phyloP scores from a whole-genome alignment of 2,329 filamentous ascomycete genomes.

The Aureobasidium sp. region DNA sequence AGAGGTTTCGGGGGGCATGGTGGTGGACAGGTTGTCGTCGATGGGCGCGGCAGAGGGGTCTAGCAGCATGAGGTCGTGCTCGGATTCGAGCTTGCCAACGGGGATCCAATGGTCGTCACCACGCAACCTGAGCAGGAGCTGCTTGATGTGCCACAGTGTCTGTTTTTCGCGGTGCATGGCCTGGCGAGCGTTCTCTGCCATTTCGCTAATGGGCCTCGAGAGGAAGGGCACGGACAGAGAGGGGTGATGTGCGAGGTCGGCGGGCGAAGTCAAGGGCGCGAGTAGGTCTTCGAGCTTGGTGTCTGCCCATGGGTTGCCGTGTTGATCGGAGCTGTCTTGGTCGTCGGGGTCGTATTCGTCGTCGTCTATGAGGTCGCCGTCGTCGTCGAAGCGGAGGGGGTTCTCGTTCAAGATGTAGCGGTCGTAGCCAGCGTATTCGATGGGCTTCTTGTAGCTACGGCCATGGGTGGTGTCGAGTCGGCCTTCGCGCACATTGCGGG shows the following conservation, averaged over 20 bases:
- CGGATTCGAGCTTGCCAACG: slow-evolving; percentile 45
- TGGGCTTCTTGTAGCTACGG: slow-evolving; percentile 54
- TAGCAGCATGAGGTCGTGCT: slow-evolving; percentile 39
- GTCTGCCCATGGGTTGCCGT: slow-evolving; percentile 67
- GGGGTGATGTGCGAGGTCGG: slow-evolving; percentile 67
- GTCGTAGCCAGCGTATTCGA: slow-evolving; percentile 67
- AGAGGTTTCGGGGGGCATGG: background rate
- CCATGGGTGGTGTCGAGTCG: slow-evolving; percentile 61
- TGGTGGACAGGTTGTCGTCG: background rate
- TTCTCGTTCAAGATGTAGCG: slow-evolving; percentile 69
- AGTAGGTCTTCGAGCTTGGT: slow-evolving; percentile 67
- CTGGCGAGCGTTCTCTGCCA: slow-evolving; percentile 61
- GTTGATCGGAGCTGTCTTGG: slow-evolving; percentile 56
- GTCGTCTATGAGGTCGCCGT: slow-evolving; percentile 48
- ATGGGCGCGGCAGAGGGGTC: slow-evolving; percentile 1
- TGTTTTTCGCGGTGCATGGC: slow-evolving; percentile 70
- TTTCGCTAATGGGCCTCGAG: slow-evolving; percentile 63
- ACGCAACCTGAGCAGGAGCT: slow-evolving; percentile 63
- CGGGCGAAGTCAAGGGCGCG: slow-evolving; percentile 66
- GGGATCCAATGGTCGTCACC: slow-evolving; percentile 66
- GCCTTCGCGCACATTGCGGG: slow-evolving; percentile 63
- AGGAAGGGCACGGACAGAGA: slow-evolving; percentile 68
- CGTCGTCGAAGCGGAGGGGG: slow-evolving; percentile 65
- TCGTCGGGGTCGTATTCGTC: slow-evolving; percentile 21
- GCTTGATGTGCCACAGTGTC: slow-evolving; percentile 67